Evolutionary conservation across 2,329 filamentous ascomycete genomes (phyloP), one percentile per base, ranked within the genome.

Genomic region (Aspergillus latus): DNA sequence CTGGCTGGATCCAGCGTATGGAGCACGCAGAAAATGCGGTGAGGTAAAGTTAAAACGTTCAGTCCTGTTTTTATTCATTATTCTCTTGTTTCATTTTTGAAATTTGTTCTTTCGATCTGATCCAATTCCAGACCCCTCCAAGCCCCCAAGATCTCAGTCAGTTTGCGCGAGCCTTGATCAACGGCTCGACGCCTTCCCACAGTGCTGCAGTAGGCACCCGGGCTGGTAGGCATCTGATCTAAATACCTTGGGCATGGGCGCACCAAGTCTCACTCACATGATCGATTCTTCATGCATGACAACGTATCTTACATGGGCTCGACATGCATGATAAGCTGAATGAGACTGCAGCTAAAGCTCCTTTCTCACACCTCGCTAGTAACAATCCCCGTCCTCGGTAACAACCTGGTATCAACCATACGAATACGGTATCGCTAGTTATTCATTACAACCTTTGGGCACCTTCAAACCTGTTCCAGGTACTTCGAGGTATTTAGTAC

Each of bases 261-360:
- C 51, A 57, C 58, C 54, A 40, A 34, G 21, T 47, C 39, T 54
- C 51, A 49, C 61, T 68, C 68, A 71, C 68, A 71, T 71, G 68
- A 71, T 68, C 61, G 42, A 60, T 59, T 68, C 67, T 71, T 68
- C 68, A 71, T 71, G 68, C 66, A 68, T 62, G 66, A 70, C 66
- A 68, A 62, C 49, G 49, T 56, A 59, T 52, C 62, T 58, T 58
- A 61, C 57, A 58, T 61, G 54, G 57, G 43, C 37, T 51, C 30
- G 51, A 55, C 49, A 53, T 57, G 56, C 50, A 57, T 52, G 52
- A 46, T 54, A 52, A 47, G 51, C 46, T 52, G 54, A 42, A 43
- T 16, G 36, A 43, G 40, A 40, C 47, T 56, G 54, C 44, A 44
- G 40, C 54, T 57, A 57, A 52, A n/a, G 28, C 32, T 30, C 29